These are phyloP conservation scores for Metschnikowia lochheadii DNA, from an alignment of 805 yeast species.

Conservation along the genomic window DNA sequence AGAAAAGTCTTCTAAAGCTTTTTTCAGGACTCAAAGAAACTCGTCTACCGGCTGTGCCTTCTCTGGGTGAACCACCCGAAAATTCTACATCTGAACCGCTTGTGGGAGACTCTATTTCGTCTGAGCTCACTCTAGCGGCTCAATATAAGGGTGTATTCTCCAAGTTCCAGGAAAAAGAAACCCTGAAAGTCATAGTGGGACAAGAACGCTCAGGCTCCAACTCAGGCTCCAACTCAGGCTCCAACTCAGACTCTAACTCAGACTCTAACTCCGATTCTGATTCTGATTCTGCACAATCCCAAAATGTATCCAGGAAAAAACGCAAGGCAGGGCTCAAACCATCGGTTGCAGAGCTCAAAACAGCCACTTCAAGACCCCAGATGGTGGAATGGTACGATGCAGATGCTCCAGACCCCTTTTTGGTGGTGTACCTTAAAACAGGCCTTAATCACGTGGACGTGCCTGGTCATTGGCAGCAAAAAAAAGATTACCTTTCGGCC, in stretches of 20 bases:
- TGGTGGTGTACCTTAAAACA: constrained; percentile 62
- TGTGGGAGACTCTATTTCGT: too few species aligned
- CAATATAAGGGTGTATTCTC: neutral
- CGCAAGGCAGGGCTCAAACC: constrained; percentile 52
- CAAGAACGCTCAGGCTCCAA: too few species aligned
- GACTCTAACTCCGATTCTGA: neutral
- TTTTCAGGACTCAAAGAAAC: neutral
- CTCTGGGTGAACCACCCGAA: too few species aligned
- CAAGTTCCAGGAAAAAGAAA: neutral
- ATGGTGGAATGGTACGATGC: constrained; percentile 83
- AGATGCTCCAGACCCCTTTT: constrained; percentile 74
- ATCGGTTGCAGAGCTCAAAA: constrained; percentile 64
- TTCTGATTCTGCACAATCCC: neutral
- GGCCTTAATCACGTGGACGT: constrained; percentile 66
- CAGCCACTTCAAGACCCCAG: constrained; percentile 59
- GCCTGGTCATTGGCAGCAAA: constrained; percentile 81
- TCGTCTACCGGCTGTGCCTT: too few species aligned
- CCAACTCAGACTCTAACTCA: too few species aligned
- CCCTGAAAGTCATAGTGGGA: neutral
- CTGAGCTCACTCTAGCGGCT: neutral
- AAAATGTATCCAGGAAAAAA: constrained; percentile 31
- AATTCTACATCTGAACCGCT: too few species aligned
- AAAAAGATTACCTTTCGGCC: constrained; percentile 67
- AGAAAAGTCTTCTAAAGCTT: neutral
- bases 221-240: too few species aligned